These are phyloP conservation scores for Leucocoprinus leucothites DNA, from an alignment of 768 basidiomycete species.

Conservation along the genomic window DNA sequence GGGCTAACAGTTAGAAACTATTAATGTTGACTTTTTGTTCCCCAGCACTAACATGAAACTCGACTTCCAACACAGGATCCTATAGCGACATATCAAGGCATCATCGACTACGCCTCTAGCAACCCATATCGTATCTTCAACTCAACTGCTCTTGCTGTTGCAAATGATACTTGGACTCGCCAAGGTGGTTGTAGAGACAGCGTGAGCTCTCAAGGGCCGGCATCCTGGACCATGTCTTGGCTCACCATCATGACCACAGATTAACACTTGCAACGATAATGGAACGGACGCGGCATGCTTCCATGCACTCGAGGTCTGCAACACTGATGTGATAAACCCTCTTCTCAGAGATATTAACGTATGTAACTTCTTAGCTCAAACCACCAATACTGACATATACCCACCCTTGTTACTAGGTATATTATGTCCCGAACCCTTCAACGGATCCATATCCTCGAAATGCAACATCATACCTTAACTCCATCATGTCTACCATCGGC, in stretches of 20 bases:
- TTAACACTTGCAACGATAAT: slow-evolving; percentile 47
- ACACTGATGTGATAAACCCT: slow-evolving; percentile 49
- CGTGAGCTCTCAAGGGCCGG: too few relatives aligned
- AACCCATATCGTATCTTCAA: slow-evolving; percentile 57
- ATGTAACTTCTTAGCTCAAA: neutral
- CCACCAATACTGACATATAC: too few relatives aligned
- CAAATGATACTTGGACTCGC: slow-evolving; percentile 39
- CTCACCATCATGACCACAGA: slow-evolving; percentile 32
- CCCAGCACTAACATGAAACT: neutral
- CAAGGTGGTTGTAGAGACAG: slow-evolving; percentile 47
- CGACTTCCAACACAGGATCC: too few relatives aligned
- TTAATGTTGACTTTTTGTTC: neutral
- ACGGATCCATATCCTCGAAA: slow-evolving; percentile 49
- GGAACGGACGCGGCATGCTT: slow-evolving; percentile 52
- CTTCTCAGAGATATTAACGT: slow-evolving; percentile 55
- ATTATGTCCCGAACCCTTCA: slow-evolving; percentile 39
- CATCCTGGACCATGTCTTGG: too few relatives aligned
- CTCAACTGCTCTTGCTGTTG: slow-evolving; percentile 33
- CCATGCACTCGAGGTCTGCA: slow-evolving; percentile 55
- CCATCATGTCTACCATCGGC: slow-evolving; percentile 35
- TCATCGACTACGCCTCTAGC: slow-evolving; percentile 48
- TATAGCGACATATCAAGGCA: slow-evolving; percentile 54
- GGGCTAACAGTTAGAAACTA: slow-evolving; percentile 48
- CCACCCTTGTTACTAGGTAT: slow-evolving; percentile 27
- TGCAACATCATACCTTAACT: slow-evolving; percentile 29